Percentiles rank a stretch among this genome's conserved stretches.
These are phyloP conservation scores for Euptelea pleiosperma DNA, from an alignment of 164 flowering plant genomes.

Conservation along the genomic window DNA sequence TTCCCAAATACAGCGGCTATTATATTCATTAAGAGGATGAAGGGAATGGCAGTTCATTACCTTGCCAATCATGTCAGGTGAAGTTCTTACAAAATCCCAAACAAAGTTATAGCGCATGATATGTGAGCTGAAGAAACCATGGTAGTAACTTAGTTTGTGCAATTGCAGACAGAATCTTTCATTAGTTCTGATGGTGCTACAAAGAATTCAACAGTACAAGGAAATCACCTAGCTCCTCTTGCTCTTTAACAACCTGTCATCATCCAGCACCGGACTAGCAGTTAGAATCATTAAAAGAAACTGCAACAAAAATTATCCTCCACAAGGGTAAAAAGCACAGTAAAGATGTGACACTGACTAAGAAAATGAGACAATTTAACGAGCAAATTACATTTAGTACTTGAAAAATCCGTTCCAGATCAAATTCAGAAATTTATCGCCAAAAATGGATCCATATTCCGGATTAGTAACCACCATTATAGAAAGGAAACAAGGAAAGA, in stretches of 20 bases:
- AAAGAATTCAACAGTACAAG: constrained; percentile 23
- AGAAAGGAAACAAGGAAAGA: too few species aligned
- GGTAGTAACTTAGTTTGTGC: background rate
- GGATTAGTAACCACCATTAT: too few species aligned
- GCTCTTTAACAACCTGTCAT: constrained; percentile 30
- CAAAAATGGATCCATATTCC: too few species aligned
- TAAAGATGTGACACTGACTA: too few species aligned
- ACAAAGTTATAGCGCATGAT: background rate
- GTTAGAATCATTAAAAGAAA: constrained; percentile 4
- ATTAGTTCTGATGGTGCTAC: constrained; percentile 6
- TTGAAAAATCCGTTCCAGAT: too few species aligned
- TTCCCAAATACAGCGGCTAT: too few species aligned
- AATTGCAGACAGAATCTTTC: constrained; percentile 3
- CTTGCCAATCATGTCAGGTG: constrained; percentile 17
- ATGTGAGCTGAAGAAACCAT: background rate
- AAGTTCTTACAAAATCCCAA: constrained; percentile 14
- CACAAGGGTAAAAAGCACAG: too few species aligned
- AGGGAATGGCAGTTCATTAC: constrained; percentile 10
- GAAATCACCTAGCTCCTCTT: constrained; percentile 25
- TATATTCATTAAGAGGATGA: too few species aligned
- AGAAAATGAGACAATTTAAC: too few species aligned
- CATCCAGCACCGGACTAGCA: background rate
- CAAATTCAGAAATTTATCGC: too few species aligned
- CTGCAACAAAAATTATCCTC: background rate
- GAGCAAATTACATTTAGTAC: too few species aligned